These are phyloP conservation scores for Erysimum pusillum DNA, from an alignment of 441 rosid species.

Conservation along the genomic window DNA sequence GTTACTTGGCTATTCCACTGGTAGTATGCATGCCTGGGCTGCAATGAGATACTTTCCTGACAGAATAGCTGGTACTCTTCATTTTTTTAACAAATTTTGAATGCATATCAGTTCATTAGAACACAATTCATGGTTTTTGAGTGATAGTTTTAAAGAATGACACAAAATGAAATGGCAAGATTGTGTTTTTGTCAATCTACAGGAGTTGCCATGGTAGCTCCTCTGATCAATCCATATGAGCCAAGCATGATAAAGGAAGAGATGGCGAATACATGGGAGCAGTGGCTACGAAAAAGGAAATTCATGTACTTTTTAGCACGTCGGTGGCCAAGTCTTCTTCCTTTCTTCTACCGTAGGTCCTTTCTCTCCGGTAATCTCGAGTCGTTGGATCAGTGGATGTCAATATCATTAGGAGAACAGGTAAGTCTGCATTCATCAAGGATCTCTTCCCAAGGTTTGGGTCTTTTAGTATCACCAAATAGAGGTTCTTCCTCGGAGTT, in stretches of 20 bases:
- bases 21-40: conserved; percentile 78
- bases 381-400: conserved; percentile 64
- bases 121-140: not conserved
- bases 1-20: conserved; percentile 73
- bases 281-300: conserved; percentile 58
- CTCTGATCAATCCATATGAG: conserved; percentile 72
- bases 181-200: conserved; percentile 40
- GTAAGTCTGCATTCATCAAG: conserved; percentile 43
- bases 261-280: conserved; percentile 62
- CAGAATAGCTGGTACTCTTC: conserved; percentile 62
- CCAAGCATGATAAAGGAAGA: conserved; percentile 74
- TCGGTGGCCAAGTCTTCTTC: conserved; percentile 64
- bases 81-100: conserved; percentile 21
- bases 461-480: conserved; percentile 5
- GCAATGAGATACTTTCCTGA: conserved; percentile 69
- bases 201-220: conserved; percentile 72
- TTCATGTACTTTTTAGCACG: conserved; percentile 61
- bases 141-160: not conserved
- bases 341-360: conserved; percentile 57
- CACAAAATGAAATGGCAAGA: not conserved
- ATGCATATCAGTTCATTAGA: conserved; percentile 2
- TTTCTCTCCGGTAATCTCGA: conserved; percentile 72
- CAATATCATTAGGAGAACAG: conserved; percentile 62
- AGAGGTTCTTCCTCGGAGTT: conserved; percentile 7
- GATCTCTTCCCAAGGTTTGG: conserved; percentile 5